Conservation (phyloP, 257 asterid genomes). For the Primulina tabacum region DNA sequence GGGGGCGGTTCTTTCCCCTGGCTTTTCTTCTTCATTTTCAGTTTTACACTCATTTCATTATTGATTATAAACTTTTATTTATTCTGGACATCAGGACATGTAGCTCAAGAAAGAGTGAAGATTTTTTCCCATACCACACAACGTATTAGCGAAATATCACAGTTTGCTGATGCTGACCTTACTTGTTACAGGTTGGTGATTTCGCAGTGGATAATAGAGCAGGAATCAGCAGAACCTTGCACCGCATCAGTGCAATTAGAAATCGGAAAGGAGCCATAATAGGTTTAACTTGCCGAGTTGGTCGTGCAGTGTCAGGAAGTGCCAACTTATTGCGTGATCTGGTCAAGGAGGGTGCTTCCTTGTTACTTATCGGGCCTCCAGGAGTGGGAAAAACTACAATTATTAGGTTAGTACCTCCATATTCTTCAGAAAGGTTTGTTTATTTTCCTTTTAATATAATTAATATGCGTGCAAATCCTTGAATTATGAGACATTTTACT, state of each 20-base stretch:
- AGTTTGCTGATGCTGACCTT: conserved; percentile 14
- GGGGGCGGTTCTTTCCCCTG: no score
- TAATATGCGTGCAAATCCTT: conserved; percentile 3
- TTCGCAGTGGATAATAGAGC: conserved; percentile 95
- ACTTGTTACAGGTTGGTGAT: conserved; percentile 72
- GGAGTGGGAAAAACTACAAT: conserved; percentile 95
- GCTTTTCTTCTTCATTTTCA: background rate
- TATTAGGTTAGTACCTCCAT: conserved; percentile 58
- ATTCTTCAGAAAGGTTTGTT: background rate
- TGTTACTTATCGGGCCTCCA: conserved; percentile 29
- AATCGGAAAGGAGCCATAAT: conserved; percentile 80
- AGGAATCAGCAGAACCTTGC: conserved; percentile 92
- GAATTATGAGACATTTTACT: conserved; percentile 1
- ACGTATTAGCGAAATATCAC: background rate
- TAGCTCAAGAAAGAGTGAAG: background rate
- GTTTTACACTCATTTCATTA: background rate
- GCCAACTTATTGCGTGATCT: conserved; percentile 79
- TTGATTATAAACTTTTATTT: background rate
- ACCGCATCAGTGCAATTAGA: conserved; percentile 87
- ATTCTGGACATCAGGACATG: background rate
- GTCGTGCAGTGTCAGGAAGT: conserved; percentile 89
- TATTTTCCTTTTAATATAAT: background rate
- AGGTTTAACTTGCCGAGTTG: conserved; percentile 95
- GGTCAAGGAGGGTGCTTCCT: conserved; percentile 72
- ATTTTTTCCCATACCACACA: no score